Evolutionary conservation across 495 filamentous ascomycete genomes (phyloP), one percentile per base, ranked within the genome.

Genomic region (Talaromyces ruber): DNA sequence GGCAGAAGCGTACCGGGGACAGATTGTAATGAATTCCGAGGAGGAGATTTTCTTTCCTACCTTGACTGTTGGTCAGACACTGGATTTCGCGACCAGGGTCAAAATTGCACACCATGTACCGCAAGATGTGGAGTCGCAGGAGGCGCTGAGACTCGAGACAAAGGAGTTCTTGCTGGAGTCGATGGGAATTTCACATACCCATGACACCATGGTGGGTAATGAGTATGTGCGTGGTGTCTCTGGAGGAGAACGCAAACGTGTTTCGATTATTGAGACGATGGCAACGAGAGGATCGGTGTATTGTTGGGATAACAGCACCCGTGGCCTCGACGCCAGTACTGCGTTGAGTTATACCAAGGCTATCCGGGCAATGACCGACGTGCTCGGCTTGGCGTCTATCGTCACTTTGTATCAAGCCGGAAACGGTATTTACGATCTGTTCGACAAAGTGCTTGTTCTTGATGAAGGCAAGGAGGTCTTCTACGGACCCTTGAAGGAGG

Each of bases 141-240:
- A 66, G 78, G 83, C 64, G 58, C 86, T 64, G 66, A 81, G 24
- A 64, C 75, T 69, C 45, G 68, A 73, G 45, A 68, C 67, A 1
- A 89, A 93, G 66, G 83, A 86, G 61, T 92, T 88, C 62, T 78
- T 92, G 18, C 79, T 91, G 5, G 84, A 86, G 57, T 81, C 88
- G 21, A 72, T 86, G 55, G 88, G 89, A 53, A 93, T 93, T 54
- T 82, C 89, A 62, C 90, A 94, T 67, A 93, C 90, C 0, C 78
- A 81, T n/a, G 78, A 90, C 66, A 95, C 91, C 0, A 87, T 91
- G 63, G 88, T 94, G 21, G 91, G 91, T 11, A 88, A 91, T 63
- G 83, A 85, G 6, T 90, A 85, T 63, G 81, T 92, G 45, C 88
- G 91, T 24, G 91, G 91, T 65, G 84, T 96, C n/a, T 91, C 87